Evolutionary conservation across 2,329 filamentous ascomycete species (phyloP), one percentile per base, ranked within the genome.

Genomic region (Magnaporthiopsis rhizophila): DNA sequence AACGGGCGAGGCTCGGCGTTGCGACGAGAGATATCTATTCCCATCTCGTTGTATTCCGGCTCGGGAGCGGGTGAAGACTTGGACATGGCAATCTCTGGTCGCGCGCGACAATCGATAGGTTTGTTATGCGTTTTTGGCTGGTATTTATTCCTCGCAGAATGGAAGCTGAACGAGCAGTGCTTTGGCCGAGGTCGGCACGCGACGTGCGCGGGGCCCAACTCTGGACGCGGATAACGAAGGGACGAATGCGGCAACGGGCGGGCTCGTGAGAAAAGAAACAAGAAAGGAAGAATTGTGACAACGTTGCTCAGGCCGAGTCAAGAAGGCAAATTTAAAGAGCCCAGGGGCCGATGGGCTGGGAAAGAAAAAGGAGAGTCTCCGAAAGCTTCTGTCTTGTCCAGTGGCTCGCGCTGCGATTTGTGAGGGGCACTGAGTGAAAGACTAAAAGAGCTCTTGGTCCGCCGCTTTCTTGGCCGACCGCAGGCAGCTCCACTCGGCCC

Each of bases 1-100:
- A 99, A 80, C 67, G 89, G 85, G 67, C 94, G 87, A 58, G 95
- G 91, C 74, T 86, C 86, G 79, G 90, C 89, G 80, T 98, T 98
- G 75, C 94, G 90, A 75, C 94, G 88, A 71, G 82, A 88, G 70
- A 86, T 85, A 78, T 98, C 94, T 72, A 97, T 92, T 72, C 88
- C 85, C 72, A 76, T 71, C n/a, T 71, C 70, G 66, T 71, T 68
- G 11, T 66, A 67, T 53, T 68, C 69, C 32, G 70, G 60, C 71
- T 72, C 73, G 62, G 67, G 69, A 65, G 57, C 36, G 59, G 59
- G 11, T 7, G 38, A 24, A 11, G 50, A 34, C n/a, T 45, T 28
- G 26, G 45, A 53, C 61, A 62, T 30, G 61, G 38, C 34, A n/a
- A 36, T 38, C 65, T 65, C 61, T 64, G 59, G 36, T 64, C 32